Evolutionary conservation across 2,329 filamentous ascomycete genomes (phyloP).

Genomic region (Colletotrichum lini): DNA sequence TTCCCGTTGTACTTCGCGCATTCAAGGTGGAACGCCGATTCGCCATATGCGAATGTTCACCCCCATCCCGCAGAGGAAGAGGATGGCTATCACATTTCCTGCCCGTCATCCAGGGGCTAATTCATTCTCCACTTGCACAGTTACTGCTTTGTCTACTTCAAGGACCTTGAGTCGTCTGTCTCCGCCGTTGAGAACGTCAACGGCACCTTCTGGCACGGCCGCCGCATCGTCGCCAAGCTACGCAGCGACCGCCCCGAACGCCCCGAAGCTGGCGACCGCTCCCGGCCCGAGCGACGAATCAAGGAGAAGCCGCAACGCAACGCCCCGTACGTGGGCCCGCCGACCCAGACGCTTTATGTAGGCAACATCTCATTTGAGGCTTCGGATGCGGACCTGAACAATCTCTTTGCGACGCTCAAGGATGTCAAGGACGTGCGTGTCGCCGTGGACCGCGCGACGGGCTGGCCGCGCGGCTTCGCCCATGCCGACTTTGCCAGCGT

Average conservation of each 20-base stretch:
- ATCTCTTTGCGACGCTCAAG: conserved; percentile 78
- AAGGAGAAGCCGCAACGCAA: no score
- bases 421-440: conserved; percentile 84
- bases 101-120: neutral
- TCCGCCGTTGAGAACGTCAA: conserved; percentile 35
- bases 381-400: conserved; percentile 85
- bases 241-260: neutral
- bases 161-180: conserved; percentile 7
- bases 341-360: conserved; percentile 75
- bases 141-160: conserved; percentile 38
- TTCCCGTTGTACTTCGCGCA: neutral
- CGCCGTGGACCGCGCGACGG: conserved; percentile 84
- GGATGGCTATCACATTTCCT: neutral
- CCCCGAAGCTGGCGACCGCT: neutral
- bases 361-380: conserved; percentile 91
- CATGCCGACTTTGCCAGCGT: conserved; percentile 84
- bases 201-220: conserved; percentile 43
- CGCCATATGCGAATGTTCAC: no score
- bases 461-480: conserved; percentile 86
- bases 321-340: neutral
- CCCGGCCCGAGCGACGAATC: no score
- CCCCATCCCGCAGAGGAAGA: neutral
- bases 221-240: conserved; percentile 34
- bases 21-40: no score
- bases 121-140: neutral